Evolutionary conservation across 768 basidiomycete species (phyloP), one percentile per base, ranked within the genome.

Genomic region (Agaricus blazei): DNA sequence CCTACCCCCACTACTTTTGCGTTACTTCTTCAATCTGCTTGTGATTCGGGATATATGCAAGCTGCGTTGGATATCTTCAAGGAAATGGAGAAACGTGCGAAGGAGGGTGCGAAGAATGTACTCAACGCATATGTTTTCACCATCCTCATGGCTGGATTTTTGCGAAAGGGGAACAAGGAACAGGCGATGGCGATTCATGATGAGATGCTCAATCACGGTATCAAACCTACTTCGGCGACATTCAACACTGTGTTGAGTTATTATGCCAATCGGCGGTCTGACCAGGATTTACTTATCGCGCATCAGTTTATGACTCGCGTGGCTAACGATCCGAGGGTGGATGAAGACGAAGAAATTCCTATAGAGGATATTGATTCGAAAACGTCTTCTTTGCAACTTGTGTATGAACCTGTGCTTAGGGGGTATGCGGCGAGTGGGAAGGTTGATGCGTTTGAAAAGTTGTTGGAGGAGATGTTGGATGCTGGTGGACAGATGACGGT

Each of bases 11-110:
- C 78, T 61, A 85, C 89, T 0, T 96, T 87, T 66, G 76, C 87
- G 1, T 72, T 89, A 45, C 72, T 93, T 48, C 83, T 94, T 36
- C 88, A 90, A 64, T 87, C 88, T 0, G 88, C 93, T 9, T 88
- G 88, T 64, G 88, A 93, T 62, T 73, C 82, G 15, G 81, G 84
- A 4, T 65, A 77, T 52, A 82, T 93, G 77, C 70, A 73, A 11
- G 66, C 80, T 7, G 93, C 92, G 4, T 66, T 72, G 48, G 75
- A 83, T n/a, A 72, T 96, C 23, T 86, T 87, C 63, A 65, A 69
- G 37, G 78, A 88, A 65, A 83, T 96, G 80, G 82, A 86, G 54
- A 60, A 62, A n/a, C 65, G 73, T n/a, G 62, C 70, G 31, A 63
- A 68, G 44, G 59, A 70, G 9, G 70, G 71, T 67, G 63, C 72